Percentiles rank a stretch among this genome's conserved stretches.
phyloP scores from a whole-genome alignment of 768 basidiomycete genomes.

The Amylocystis lapponica region DNA sequence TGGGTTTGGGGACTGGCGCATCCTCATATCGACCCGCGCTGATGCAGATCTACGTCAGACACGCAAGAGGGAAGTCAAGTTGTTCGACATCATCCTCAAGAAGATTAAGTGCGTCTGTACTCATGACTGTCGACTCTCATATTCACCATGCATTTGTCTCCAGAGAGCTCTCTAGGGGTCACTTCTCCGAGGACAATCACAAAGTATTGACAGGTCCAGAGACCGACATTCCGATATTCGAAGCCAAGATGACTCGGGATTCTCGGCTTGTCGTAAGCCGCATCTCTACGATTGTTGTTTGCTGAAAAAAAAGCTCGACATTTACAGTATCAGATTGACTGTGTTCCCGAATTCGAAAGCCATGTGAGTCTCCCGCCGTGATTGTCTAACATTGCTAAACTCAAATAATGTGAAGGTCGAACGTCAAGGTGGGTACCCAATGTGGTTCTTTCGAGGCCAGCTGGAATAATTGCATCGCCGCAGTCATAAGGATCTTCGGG shows the following conservation, averaged over 20 bases:
- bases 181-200: constrained; percentile 64
- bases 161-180: constrained; percentile 62
- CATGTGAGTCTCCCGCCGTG: constrained; percentile 4
- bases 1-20: constrained; percentile 60
- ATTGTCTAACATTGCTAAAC: not conserved
- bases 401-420: constrained; percentile 25
- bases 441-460: not conserved
- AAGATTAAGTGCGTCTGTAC: constrained; percentile 54
- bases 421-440: constrained; percentile 28
- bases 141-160: not conserved
- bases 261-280: constrained; percentile 13
- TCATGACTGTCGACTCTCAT: not conserved
- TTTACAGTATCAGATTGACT: constrained; percentile 24
- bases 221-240: constrained; percentile 51
- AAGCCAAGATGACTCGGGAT: constrained; percentile 52
- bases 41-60: constrained; percentile 43
- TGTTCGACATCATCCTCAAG: constrained; percentile 52
- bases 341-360: constrained; percentile 18
- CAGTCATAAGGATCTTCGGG: constrained; percentile 45
- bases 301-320: not conserved
- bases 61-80: constrained; percentile 37
- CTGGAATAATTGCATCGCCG: not conserved
- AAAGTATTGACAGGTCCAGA: constrained; percentile 43
- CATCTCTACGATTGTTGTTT: not conserved
- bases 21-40: constrained; percentile 47